Conservation (phyloP, 495 filamentous ascomycete genomes). For the Lindgomyces ingoldianus region DNA sequence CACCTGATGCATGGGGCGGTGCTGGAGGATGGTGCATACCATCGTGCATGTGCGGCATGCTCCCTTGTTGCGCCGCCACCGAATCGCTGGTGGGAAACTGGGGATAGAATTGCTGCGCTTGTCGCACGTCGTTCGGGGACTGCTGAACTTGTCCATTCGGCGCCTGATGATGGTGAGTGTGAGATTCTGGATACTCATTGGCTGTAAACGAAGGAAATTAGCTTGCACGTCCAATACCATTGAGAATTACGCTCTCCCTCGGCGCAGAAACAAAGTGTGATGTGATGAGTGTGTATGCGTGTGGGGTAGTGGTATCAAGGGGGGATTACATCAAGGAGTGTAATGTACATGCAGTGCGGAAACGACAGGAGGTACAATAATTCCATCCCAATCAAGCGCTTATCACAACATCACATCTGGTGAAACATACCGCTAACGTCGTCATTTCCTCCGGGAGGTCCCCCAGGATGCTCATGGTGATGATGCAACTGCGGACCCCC, state of each 20-base stretch:
- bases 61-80: constrained; percentile 54
- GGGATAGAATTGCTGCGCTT: constrained; percentile 78
- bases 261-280: constrained; percentile 23
- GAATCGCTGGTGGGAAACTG: constrained; percentile 59
- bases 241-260: constrained; percentile 25
- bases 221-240: constrained; percentile 45
- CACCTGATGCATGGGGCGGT: constrained; percentile 44
- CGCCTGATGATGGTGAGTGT: constrained; percentile 64
- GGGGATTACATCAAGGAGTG: constrained; percentile 56
- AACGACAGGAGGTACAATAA: constrained; percentile 40
- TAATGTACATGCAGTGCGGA: constrained; percentile 46
- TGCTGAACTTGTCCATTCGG: constrained; percentile 45
- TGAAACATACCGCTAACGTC: constrained; percentile 90
- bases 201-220: constrained; percentile 52
- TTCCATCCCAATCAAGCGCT: constrained; percentile 28
- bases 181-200: constrained; percentile 59
- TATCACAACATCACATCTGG: constrained; percentile 51
- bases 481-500: constrained; percentile 69
- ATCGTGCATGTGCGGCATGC: constrained; percentile 72
- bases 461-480: constrained; percentile 77
- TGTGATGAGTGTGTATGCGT: constrained; percentile 21
- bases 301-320: constrained; percentile 49
- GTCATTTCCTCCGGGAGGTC: constrained; percentile 67
- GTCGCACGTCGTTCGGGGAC: constrained; percentile 60
- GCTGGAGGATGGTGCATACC: constrained; percentile 58